Percentiles rank a stretch among this genome's conserved stretches.
These are phyloP conservation scores for Talaromyces piceae DNA, from an alignment of 2,329 filamentous ascomycete species.

Conservation along the genomic window DNA sequence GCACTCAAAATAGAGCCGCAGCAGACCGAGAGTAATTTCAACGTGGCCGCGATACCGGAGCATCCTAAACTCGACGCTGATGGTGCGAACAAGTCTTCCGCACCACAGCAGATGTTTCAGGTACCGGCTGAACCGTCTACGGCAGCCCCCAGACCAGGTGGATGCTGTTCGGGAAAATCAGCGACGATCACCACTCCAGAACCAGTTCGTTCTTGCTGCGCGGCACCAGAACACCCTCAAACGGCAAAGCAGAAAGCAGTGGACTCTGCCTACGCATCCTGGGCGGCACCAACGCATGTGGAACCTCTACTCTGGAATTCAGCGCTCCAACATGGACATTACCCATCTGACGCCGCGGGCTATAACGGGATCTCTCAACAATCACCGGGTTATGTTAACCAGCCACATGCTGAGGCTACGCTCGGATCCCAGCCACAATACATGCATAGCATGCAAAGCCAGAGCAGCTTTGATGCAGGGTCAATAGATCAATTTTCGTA, in stretches of 20 bases:
- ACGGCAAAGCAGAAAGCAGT: neutral
- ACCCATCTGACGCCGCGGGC: conserved; percentile 16
- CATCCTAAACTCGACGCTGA: neutral
- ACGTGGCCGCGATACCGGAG: neutral
- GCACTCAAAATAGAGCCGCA: conserved; percentile 19
- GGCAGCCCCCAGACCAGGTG: conserved; percentile 2
- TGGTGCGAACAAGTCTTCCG: neutral
- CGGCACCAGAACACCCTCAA: conserved; percentile 8
- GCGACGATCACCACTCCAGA: conserved; percentile 6
- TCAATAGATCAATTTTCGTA: conserved; percentile 10
- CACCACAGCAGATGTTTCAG: neutral
- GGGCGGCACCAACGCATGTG: neutral
- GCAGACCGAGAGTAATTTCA: neutral
- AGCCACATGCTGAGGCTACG: conserved; percentile 7
- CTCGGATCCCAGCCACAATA: conserved; percentile 1
- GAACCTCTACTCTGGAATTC: conserved; percentile 2
- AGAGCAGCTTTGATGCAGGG: neutral
- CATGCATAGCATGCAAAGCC: neutral
- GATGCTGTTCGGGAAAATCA: conserved; percentile 21
- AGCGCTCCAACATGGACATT: conserved; percentile 5
- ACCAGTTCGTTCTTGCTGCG: conserved; percentile 24
- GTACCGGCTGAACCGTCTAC: neutral
- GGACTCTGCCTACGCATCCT: neutral
- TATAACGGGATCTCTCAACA: conserved; percentile 12
- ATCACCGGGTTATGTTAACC: conserved; percentile 15